phyloP scores from a whole-genome alignment of 495 filamentous ascomycete genomes.

The Articulospora tetracladia region DNA sequence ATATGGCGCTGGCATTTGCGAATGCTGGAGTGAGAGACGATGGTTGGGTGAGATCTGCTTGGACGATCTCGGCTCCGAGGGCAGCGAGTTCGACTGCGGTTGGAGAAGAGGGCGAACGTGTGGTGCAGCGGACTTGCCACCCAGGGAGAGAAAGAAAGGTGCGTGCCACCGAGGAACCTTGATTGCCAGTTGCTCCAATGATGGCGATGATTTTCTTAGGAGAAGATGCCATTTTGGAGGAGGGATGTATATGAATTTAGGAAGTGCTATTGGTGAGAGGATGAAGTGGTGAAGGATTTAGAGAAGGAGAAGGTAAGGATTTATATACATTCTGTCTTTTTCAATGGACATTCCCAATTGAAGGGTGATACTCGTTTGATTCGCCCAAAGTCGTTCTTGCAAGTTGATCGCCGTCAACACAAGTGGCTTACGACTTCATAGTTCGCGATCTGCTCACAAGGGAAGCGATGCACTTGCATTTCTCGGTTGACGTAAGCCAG shows the following conservation, averaged over 20 bases:
- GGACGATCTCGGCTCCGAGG: slow-evolving; percentile 45
- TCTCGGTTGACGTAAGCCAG: neutral
- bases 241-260: too few species aligned
- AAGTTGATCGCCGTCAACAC: neutral
- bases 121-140: slow-evolving; percentile 41
- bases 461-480: neutral
- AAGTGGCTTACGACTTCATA: slow-evolving; percentile 1
- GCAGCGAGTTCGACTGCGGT: slow-evolving; percentile 32
- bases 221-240: slow-evolving; percentile 10
- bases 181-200: slow-evolving; percentile 18
- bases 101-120: slow-evolving; percentile 36
- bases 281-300: neutral
- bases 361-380: too few species aligned
- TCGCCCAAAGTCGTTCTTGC: neutral
- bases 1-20: slow-evolving; percentile 43
- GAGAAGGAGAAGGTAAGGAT: neutral
- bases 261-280: too few species aligned
- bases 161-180: slow-evolving; percentile 42
- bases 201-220: slow-evolving; percentile 14
- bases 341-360: too few species aligned
- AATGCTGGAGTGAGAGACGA: slow-evolving; percentile 42
- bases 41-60: slow-evolving; percentile 40
- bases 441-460: neutral
- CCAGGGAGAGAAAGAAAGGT: slow-evolving; percentile 32
- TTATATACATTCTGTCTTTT: too few species aligned